phyloP scores from a whole-genome alignment of 192 early-diverging fungal genomes.

The Backusella tarrabulga region DNA sequence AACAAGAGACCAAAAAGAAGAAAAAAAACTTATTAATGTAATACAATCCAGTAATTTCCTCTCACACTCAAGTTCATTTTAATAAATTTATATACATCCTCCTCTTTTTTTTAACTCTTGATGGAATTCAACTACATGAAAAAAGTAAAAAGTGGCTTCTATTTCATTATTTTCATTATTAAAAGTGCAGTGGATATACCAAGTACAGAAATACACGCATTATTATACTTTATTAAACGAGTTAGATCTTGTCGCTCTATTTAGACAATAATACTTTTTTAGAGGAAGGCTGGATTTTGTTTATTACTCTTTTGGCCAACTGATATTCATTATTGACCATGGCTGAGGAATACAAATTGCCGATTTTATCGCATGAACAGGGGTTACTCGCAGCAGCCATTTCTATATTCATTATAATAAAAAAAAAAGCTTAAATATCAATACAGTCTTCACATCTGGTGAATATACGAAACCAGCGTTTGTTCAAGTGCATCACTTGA shows the following conservation, averaged over 20 bases:
- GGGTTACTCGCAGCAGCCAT: not conserved
- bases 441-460: not conserved
- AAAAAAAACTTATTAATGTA: slow-evolving; percentile 7
- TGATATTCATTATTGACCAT: not conserved
- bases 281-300: not conserved
- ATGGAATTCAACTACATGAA: too few relatives aligned
- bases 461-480: not conserved
- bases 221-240: not conserved
- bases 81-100: slow-evolving; percentile 1
- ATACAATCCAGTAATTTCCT: not conserved
- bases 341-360: not conserved
- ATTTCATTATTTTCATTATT: not conserved
- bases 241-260: not conserved
- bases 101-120: not conserved
- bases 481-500: not conserved
- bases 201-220: not conserved
- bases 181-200: not conserved
- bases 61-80: not conserved
- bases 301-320: not conserved
- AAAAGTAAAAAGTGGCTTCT: too few relatives aligned
- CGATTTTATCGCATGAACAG: not conserved
- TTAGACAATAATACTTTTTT: not conserved
- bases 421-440: not conserved
- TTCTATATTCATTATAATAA: not conserved
- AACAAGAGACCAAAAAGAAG: not conserved